These are phyloP conservation scores for Nitzschia inconspicua DNA, from an alignment of 108 stramenopile species.

Conservation along the genomic window DNA sequence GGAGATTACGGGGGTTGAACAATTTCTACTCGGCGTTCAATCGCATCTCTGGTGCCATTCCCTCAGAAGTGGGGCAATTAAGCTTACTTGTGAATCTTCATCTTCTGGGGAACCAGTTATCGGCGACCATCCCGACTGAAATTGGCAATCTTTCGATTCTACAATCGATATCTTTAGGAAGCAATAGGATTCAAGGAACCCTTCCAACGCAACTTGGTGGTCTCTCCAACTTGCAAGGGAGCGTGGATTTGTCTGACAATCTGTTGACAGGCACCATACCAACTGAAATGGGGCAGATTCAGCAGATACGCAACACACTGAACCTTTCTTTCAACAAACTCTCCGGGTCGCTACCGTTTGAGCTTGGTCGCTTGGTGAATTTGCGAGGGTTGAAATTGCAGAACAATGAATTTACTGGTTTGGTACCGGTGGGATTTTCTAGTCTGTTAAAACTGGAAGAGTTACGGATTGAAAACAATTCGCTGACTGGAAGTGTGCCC, in stretches of 20 bases:
- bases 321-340: constrained; percentile 38
- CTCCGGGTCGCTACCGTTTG: constrained; percentile 41
- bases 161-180: constrained; percentile 11
- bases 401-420: constrained; percentile 20
- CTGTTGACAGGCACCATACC: constrained; percentile 12
- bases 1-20: constrained; percentile 24
- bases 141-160: constrained; percentile 9
- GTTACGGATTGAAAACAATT: constrained; percentile 24
- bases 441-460: not conserved
- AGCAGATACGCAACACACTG: not conserved
- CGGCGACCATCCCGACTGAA: constrained; percentile 14
- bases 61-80: constrained; percentile 26
- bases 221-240: constrained; percentile 9
- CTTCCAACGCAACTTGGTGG: constrained; percentile 34
- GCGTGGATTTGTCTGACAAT: constrained; percentile 1
- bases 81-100: constrained; percentile 4
- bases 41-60: constrained; percentile 1
- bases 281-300: constrained; percentile 11
- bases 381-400: constrained; percentile 11
- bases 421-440: constrained; percentile 21
- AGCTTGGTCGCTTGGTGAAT: constrained; percentile 21
- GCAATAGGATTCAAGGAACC: constrained; percentile 30
- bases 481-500: constrained; percentile 14
- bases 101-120: constrained; percentile 18
- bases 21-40: constrained; percentile 38